Base-by-base conservation (phyloP, 345 rosid species). In the Rhizophora mangle region DNA sequence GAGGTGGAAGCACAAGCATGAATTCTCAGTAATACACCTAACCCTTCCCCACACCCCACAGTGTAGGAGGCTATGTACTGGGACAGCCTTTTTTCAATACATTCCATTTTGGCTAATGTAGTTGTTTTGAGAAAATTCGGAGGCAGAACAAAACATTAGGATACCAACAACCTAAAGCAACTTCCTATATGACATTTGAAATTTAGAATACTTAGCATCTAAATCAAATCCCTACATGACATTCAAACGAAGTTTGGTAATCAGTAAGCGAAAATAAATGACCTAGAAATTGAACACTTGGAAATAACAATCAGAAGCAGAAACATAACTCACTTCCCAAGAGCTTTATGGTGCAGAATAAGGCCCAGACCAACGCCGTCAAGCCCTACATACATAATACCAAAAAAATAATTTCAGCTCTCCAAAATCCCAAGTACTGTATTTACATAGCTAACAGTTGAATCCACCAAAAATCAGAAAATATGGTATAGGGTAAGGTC, bases 331-430 rank as follows among this genome's bases (percentile, higher is more conserved):
- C 84, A 93, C 97, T 77, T 91, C 70, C 98, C 97, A 43, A 93
- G 91, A 72, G 97, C 82, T 78, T 85, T 87, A 70, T 91, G 95
- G 70, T 93, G 97, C 86, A 92, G 83, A 70, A 78, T 81, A 49
- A 93, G 90, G 55, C 96, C 98, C 79, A 80, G 76, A 67, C 98
- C 98, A 72, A 85, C 79, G 56, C 93, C 96, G 80, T 91, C 97
- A 22, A 91, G 56, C 74, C 95, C 90, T 86, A 81, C 60, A 74
- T 31, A 18, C 21, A 18, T 57, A 31, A 74, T 1, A 1, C 32
- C 71, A 59, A 76, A 52, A 60, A 83, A 0, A 22, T 63, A 58
- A n/a, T 8, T 46, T 47, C 7, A 21, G 8, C 4, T 27, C 34
- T 57, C 20, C 18, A 58, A 58, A 57, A 57, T 9, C 31, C 39